Evolutionary conservation across 441 rosid species (phyloP).

Genomic region (Adansonia grandidieri): DNA sequence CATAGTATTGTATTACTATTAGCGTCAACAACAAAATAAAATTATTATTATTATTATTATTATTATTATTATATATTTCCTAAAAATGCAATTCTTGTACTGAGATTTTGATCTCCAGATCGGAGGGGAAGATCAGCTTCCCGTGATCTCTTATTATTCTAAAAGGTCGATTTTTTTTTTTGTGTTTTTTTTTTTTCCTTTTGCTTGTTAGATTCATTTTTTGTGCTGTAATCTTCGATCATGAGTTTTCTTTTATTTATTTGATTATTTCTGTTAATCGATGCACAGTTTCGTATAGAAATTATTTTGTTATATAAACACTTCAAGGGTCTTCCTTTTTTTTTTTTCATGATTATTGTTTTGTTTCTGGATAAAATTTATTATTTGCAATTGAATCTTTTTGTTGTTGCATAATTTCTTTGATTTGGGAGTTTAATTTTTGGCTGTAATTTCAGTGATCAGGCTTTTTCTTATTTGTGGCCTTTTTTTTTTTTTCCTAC

Average conservation of each 20-base stretch:
- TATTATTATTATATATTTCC: no score
- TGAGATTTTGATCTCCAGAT: slow-evolving; percentile 17
- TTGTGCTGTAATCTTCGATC: background rate
- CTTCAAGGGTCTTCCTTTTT: background rate
- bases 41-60: no score
- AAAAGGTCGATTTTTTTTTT: background rate
- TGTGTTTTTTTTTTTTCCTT: background rate
- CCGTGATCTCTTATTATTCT: background rate
- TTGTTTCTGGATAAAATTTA: background rate
- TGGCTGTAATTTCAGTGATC: background rate
- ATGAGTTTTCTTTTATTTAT: background rate
- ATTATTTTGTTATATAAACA: background rate
- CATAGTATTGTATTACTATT: no score
- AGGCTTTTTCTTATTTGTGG: background rate
- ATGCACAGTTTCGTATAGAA: background rate
- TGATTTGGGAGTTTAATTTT: slow-evolving; percentile 5
- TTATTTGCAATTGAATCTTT: background rate
- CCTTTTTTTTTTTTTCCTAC: background rate
- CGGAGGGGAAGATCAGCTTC: slow-evolving; percentile 1
- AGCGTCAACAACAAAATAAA: no score
- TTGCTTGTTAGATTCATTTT: background rate
- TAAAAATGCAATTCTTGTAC: background rate
- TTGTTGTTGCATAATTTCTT: background rate
- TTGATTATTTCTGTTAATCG: background rate
- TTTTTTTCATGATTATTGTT: background rate